phyloP scores from a whole-genome alignment of 1,284 basidiomycete species.

The Paramarasmius palmivorus region DNA sequence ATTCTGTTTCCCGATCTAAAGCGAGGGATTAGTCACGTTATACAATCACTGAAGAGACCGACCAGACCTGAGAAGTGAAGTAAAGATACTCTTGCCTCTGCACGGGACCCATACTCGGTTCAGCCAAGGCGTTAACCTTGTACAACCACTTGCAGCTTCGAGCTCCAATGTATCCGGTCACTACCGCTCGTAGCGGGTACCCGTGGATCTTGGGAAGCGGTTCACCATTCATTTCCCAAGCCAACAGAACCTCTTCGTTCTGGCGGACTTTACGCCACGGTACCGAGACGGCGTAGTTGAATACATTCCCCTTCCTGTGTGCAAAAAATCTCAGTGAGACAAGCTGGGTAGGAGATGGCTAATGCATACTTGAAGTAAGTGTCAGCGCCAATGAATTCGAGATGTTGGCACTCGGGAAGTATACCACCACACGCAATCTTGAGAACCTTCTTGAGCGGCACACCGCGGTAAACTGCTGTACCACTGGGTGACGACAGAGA shows the following conservation, averaged over 20 bases:
- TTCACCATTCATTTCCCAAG: slow-evolving; percentile 61
- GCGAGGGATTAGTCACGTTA: background rate
- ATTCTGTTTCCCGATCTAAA: slow-evolving; percentile 53
- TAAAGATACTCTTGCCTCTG: slow-evolving; percentile 57
- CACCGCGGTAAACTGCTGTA: slow-evolving; percentile 47
- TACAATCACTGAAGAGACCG: background rate
- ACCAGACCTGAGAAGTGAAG: slow-evolving; percentile 41
- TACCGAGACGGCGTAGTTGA: slow-evolving; percentile 57
- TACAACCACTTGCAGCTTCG: slow-evolving; percentile 60
- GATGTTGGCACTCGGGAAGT: slow-evolving; percentile 46
- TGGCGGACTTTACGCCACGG: slow-evolving; percentile 51
- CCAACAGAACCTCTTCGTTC: slow-evolving; percentile 53
- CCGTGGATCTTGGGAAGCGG: slow-evolving; percentile 57
- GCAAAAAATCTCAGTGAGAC: background rate
- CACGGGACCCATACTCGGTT: slow-evolving; percentile 52
- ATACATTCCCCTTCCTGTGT: slow-evolving; percentile 46
- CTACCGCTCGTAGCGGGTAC: slow-evolving; percentile 52
- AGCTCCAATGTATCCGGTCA: slow-evolving; percentile 61
- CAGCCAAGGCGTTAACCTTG: slow-evolving; percentile 48
- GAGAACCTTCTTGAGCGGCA: slow-evolving; percentile 53
- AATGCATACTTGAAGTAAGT: slow-evolving; percentile 55
- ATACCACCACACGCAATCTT: slow-evolving; percentile 54
- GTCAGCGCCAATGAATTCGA: slow-evolving; percentile 59
- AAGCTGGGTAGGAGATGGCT: background rate
- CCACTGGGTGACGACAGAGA: slow-evolving; percentile 25